Conservation (phyloP, 768 basidiomycete genomes). For the Lentinus tigrinus region DNA sequence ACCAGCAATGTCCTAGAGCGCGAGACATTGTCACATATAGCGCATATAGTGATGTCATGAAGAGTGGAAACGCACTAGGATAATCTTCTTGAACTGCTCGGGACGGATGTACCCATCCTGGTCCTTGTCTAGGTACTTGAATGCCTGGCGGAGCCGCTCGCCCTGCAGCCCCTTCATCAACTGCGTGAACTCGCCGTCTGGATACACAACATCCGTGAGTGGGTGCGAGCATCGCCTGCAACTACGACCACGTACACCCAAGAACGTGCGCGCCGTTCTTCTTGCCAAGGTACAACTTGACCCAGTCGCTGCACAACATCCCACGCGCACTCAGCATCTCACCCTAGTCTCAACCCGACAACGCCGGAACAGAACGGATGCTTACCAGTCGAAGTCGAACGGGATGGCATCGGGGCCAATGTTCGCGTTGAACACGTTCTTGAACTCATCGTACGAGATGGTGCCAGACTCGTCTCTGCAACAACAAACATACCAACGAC, state of each 20-base stretch:
- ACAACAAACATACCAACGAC: conserved; percentile 3
- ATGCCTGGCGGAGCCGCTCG: conserved; percentile 94
- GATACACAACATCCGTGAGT: not conserved
- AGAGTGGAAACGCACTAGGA: conserved; percentile 58
- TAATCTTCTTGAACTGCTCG: conserved; percentile 93
- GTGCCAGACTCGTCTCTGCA: conserved; percentile 85
- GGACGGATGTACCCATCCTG: conserved; percentile 93
- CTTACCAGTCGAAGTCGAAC: conserved; percentile 91
- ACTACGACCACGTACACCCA: conserved; percentile 65
- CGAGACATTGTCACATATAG: not conserved
- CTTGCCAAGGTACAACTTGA: conserved; percentile 93
- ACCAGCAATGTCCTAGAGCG: conserved; percentile 82
- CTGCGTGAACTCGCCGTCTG: conserved; percentile 96
- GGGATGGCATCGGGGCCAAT: conserved; percentile 80
- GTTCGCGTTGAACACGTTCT: conserved; percentile 83
- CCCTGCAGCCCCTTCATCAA: conserved; percentile 98
- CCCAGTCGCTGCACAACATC: conserved; percentile 70
- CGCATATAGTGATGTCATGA: not conserved
- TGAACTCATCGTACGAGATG: conserved; percentile 94
- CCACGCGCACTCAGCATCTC: not conserved
- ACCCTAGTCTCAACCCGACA: not conserved
- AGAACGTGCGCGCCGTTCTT: conserved; percentile 88
- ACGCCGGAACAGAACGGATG: conserved; percentile 14
- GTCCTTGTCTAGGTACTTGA: conserved; percentile 86
- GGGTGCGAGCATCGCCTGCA: not conserved